Conservation (phyloP, 2,329 filamentous ascomycete genomes). For the Emmonsia crescens region DNA sequence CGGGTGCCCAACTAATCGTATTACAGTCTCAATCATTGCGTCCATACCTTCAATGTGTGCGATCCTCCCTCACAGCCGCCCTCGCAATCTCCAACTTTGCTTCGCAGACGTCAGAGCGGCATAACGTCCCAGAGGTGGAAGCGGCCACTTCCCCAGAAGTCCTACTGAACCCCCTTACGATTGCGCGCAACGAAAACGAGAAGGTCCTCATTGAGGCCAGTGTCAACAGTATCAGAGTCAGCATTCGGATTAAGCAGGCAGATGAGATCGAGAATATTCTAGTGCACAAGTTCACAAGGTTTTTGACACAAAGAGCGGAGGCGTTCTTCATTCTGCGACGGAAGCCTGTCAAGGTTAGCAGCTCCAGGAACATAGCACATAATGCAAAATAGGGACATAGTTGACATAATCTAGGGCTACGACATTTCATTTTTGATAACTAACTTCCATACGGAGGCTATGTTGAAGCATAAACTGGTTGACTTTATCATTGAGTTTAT, state of each 20-base stretch:
- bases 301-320: constrained; percentile 91
- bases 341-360: constrained; percentile 78
- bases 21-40: constrained; percentile 84
- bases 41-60: constrained; percentile 91
- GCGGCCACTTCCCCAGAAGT: constrained; percentile 87
- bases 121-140: constrained; percentile 97
- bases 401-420: constrained; percentile 58
- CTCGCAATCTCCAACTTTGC: constrained; percentile 95
- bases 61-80: constrained; percentile 85
- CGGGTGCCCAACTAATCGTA: constrained; percentile 6
- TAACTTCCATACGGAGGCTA: constrained; percentile 96
- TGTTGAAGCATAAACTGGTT: constrained; percentile 97
- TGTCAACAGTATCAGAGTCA: constrained; percentile 92
- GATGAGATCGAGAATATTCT: constrained; percentile 98
- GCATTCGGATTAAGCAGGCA: constrained; percentile 98
- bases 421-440: constrained; percentile 98
- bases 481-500: constrained; percentile 99
- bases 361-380: not conserved
- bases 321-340: constrained; percentile 92
- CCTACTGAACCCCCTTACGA: constrained; percentile 76
- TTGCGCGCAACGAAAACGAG: constrained; percentile 95
- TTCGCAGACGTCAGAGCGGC: constrained; percentile 88
- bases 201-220: constrained; percentile 90
- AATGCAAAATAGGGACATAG: constrained; percentile 14
- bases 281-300: constrained; percentile 96